A percentile compares a stretch with the other conserved stretches of the same genome.
Conservation (phyloP, 2,329 filamentous ascomycete species). For the Decorospora gaudefroyi region DNA sequence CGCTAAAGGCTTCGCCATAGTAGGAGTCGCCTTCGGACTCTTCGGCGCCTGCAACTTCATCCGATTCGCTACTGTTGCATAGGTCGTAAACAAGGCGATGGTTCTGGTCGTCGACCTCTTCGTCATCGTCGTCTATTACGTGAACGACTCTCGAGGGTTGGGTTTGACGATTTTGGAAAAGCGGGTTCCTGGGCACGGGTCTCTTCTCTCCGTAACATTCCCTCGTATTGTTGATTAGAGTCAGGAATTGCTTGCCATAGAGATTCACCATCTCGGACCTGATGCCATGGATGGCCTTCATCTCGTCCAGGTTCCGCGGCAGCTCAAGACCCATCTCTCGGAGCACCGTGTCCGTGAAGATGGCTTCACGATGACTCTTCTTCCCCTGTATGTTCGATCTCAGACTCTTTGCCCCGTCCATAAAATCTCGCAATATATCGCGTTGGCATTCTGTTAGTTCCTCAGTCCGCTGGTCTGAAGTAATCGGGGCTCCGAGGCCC, state of each 20-base stretch:
- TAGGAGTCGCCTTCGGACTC: slow-evolving; percentile 29
- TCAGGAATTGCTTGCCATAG: slow-evolving; percentile 65
- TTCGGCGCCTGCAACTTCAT: slow-evolving; percentile 14
- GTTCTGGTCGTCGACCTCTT: slow-evolving; percentile 55
- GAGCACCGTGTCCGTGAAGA: slow-evolving; percentile 71
- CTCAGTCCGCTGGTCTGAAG: slow-evolving; percentile 59
- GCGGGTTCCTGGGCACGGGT: slow-evolving; percentile 22
- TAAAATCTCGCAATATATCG: slow-evolving; percentile 67
- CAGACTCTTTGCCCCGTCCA: slow-evolving; percentile 62
- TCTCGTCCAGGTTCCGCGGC: slow-evolving; percentile 64
- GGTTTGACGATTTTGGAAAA: slow-evolving; percentile 20
- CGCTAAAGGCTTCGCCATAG: slow-evolving; percentile 29
- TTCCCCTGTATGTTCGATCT: slow-evolving; percentile 66
- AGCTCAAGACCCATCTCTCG: slow-evolving; percentile 74
- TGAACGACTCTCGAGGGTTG: slow-evolving; percentile 24
- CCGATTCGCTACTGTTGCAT: slow-evolving; percentile 43
- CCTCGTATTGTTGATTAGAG: slow-evolving; percentile 55
- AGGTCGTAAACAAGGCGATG: slow-evolving; percentile 56
- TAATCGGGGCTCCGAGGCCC: slow-evolving; percentile 62
- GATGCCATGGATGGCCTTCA: slow-evolving; percentile 67
- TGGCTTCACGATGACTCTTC: slow-evolving; percentile 60
- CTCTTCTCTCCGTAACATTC: slow-evolving; percentile 26
- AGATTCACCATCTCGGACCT: slow-evolving; percentile 64
- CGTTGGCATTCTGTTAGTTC: slow-evolving; percentile 64
- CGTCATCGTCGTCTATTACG: slow-evolving; percentile 47